Base-by-base conservation (phyloP, 257 asterid species). In the Capsicum baccatum region DNA sequence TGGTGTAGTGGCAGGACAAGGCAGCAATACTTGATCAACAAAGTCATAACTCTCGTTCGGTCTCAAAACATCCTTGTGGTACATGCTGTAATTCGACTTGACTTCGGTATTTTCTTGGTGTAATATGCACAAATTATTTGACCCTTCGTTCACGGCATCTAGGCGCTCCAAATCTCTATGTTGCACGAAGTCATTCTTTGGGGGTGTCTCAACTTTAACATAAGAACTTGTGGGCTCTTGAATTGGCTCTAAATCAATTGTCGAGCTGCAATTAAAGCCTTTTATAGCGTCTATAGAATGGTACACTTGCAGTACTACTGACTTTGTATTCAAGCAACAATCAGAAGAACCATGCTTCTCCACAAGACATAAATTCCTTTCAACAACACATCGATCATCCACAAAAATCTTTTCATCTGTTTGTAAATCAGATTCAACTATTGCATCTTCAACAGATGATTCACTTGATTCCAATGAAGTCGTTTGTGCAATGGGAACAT, bases 11-110 rank as follows among this genome's bases (percentile, higher is more conserved):
- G 81, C 21, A 50, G 58, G 12, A 74, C 81, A 74, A 21, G 62
- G 81, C 13, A 74, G 14, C 47, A 74, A 44, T 70, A 54, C 55
- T 54, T 17, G 81, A 17, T 68, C 85, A 83, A 15, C 85, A 21
- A 44, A 48, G 63, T 70, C 60, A 16, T 16, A 57, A 55, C 8
- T 54, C 85, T 19, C 73, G 11, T 21, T 74, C 5, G 2, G 47
- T 74, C 39, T 47, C 42, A 6, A 3, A 73, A 50, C 81, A 74
- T 67, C 19, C 19, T 83, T 63, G 56, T 76, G 21, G 57, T n/a
- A 55, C 14, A 50, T 55, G 48, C 37, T 55, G 39, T 82, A 67
- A 33, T 83, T 42, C 9, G 63, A 42, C 33, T 21, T 82, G 64
- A 62, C 58, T 62, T 42, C 62, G 13, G 78, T 62, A 13, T 19